phyloP scores from a whole-genome alignment of 2,329 filamentous ascomycete species.

The Beauveria varroae region DNA sequence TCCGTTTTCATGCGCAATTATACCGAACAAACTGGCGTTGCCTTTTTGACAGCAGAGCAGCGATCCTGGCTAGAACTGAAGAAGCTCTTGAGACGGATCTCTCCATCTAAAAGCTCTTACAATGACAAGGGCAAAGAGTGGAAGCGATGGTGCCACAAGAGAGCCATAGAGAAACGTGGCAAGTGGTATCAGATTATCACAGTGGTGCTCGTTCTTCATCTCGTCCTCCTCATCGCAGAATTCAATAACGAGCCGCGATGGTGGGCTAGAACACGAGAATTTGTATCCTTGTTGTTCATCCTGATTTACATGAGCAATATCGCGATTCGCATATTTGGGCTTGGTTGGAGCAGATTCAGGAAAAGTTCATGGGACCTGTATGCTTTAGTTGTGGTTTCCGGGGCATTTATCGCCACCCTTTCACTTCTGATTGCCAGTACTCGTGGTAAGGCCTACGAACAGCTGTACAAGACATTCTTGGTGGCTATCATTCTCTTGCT shows the following conservation, averaged over 20 bases:
- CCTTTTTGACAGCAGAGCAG: constrained; percentile 91
- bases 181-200: constrained; percentile 85
- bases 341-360: constrained; percentile 87
- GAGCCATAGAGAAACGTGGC: constrained; percentile 89
- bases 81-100: constrained; percentile 86
- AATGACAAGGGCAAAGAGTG: constrained; percentile 67
- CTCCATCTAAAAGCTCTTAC: constrained; percentile 86
- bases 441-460: constrained; percentile 56
- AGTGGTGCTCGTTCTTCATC: constrained; percentile 68
- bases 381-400: constrained; percentile 70
- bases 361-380: constrained; percentile 95
- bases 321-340: constrained; percentile 72
- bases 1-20: constrained; percentile 99
- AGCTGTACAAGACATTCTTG: constrained; percentile 89
- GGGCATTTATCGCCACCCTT: constrained; percentile 72
- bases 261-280: constrained; percentile 67
- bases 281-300: constrained; percentile 73
- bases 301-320: constrained; percentile 79
- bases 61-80: constrained; percentile 93
- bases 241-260: constrained; percentile 66
- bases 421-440: constrained; percentile 61
- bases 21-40: constrained; percentile 95
- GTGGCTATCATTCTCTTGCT: constrained; percentile 83
- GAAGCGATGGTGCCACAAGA: constrained; percentile 91
- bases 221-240: constrained; percentile 76